A percentile compares a stretch with the other conserved stretches of the same genome.
These are phyloP conservation scores for Kazachstania martiniae DNA, from an alignment of 805 yeast genomes.

Conservation along the genomic window DNA sequence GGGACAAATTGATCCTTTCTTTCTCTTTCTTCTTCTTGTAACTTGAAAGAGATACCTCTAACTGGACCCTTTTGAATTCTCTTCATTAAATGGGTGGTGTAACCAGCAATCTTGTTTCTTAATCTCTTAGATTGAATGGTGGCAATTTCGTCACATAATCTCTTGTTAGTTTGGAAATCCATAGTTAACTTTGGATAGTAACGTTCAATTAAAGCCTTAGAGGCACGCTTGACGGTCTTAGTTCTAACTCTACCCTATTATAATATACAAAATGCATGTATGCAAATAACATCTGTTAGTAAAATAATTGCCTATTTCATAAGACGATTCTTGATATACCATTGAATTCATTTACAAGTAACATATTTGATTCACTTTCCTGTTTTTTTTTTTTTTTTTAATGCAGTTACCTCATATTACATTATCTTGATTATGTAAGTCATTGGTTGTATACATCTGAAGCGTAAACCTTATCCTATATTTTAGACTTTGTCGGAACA, in stretches of 20 bases:
- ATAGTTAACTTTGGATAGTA: slow-evolving; percentile 99
- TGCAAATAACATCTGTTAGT: too few relatives aligned
- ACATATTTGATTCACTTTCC: too few relatives aligned
- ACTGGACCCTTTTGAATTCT: slow-evolving; percentile 99
- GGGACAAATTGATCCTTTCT: slow-evolving; percentile 99
- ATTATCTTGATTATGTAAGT: too few relatives aligned
- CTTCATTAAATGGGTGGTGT: slow-evolving; percentile 99
- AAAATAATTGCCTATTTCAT: too few relatives aligned
- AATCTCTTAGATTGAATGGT: slow-evolving; percentile 98
- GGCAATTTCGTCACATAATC: slow-evolving; percentile 97
- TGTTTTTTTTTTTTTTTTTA: too few relatives aligned
- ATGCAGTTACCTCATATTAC: too few relatives aligned
- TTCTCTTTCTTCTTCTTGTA: slow-evolving; percentile 99
- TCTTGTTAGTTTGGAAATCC: slow-evolving; percentile 99
- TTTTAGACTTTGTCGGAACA: too few relatives aligned
- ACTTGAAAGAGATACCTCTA: slow-evolving; percentile 99
- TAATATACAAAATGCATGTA: too few relatives aligned
- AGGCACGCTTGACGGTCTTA: slow-evolving; percentile 99
- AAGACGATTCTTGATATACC: too few relatives aligned
- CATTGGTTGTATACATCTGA: too few relatives aligned
- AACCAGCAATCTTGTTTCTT: slow-evolving; percentile 99
- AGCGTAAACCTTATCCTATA: too few relatives aligned
- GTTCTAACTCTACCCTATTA: slow-evolving; percentile 99
- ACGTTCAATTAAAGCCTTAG: slow-evolving; percentile 98
- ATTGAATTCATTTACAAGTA: too few relatives aligned